A percentile compares a stretch with the other conserved stretches of the same genome.
phyloP scores from a whole-genome alignment of 305 asterid species.

The Ilex paraguariensis region DNA sequence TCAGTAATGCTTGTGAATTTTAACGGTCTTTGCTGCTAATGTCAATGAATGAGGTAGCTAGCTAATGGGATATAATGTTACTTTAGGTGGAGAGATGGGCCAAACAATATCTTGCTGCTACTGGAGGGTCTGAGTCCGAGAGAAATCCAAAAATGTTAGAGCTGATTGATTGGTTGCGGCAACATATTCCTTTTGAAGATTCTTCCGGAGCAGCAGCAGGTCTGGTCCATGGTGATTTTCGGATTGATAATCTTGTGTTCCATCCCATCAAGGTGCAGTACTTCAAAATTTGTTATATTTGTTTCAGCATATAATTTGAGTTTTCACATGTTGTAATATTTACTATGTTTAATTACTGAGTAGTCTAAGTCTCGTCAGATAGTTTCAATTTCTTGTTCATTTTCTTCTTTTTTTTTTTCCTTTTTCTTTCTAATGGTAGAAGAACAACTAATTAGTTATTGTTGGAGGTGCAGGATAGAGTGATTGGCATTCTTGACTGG shows the following conservation, averaged over 20 bases:
- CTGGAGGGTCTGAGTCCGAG: constrained; percentile 76
- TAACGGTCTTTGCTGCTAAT: constrained; percentile 1
- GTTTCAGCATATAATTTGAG: not conserved
- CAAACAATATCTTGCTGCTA: constrained; percentile 76
- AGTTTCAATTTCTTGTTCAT: not conserved
- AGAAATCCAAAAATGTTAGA: constrained; percentile 87
- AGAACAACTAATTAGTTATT: constrained; percentile 3
- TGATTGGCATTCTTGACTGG: constrained; percentile 95
- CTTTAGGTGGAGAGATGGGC: constrained; percentile 95
- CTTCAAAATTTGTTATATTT: constrained; percentile 5
- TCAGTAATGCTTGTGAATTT: not conserved
- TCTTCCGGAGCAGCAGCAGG: constrained; percentile 75
- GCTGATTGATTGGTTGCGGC: constrained; percentile 73
- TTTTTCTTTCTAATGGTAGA: not conserved
- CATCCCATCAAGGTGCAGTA: constrained; percentile 84
- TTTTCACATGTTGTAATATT: not conserved
- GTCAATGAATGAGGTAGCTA: constrained; percentile 4
- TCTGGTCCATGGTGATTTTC: constrained; percentile 94
- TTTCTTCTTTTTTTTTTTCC: not conserved
- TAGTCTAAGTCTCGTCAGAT: no score
- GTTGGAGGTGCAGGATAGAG: constrained; percentile 66
- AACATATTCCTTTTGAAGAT: constrained; percentile 83
- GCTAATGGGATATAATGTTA: constrained; percentile 16
- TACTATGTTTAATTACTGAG: no score
- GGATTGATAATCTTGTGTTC: constrained; percentile 89